A percentile compares a stretch with the other conserved stretches of the same genome.
Evolutionary conservation across 768 basidiomycete genomes (phyloP).

Genomic region (Lentinula boryana): DNA sequence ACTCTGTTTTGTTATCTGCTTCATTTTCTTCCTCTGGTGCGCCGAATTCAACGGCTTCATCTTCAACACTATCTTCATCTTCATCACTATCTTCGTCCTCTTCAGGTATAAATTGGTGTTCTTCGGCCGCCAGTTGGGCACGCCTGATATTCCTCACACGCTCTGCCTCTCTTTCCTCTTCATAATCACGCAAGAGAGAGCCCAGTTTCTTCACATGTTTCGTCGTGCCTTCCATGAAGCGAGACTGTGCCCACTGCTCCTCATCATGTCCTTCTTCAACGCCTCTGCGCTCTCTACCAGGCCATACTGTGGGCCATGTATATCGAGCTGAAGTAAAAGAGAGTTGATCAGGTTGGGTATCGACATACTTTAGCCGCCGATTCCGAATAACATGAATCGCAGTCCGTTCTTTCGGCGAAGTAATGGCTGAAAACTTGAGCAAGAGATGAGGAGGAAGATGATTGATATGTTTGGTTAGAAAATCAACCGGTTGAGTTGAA

Average conservation of each 20-base stretch:
- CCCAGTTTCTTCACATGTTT: constrained; percentile 70
- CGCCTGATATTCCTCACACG: constrained; percentile 43
- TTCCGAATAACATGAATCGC: constrained; percentile 62
- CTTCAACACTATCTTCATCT: constrained; percentile 49
- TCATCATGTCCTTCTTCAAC: constrained; percentile 49
- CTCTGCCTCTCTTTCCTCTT: constrained; percentile 73
- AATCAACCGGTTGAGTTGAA: constrained; percentile 47
- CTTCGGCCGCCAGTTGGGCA: constrained; percentile 24
- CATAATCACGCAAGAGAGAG: constrained; percentile 59
- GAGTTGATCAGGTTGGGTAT: constrained; percentile 50
- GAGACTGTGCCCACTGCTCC: constrained; percentile 56
- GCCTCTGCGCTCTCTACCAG: constrained; percentile 44
- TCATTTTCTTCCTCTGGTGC: constrained; percentile 36
- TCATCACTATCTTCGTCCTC: constrained; percentile 61
- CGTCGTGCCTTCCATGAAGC: constrained; percentile 51
- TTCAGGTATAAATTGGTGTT: constrained; percentile 54
- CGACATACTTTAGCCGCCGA: constrained; percentile 58
- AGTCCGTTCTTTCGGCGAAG: constrained; percentile 63
- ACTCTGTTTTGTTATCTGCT: constrained; percentile 42
- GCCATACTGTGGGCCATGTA: constrained; percentile 67
- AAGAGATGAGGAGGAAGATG: constrained; percentile 66
- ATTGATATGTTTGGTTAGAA: constrained; percentile 52
- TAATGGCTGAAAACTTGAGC: constrained; percentile 34
- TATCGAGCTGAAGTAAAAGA: constrained; percentile 44
- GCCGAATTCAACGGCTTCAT: neutral